Conservation (phyloP, 23 red algal species). For the Gracilaria domingensis region DNA sequence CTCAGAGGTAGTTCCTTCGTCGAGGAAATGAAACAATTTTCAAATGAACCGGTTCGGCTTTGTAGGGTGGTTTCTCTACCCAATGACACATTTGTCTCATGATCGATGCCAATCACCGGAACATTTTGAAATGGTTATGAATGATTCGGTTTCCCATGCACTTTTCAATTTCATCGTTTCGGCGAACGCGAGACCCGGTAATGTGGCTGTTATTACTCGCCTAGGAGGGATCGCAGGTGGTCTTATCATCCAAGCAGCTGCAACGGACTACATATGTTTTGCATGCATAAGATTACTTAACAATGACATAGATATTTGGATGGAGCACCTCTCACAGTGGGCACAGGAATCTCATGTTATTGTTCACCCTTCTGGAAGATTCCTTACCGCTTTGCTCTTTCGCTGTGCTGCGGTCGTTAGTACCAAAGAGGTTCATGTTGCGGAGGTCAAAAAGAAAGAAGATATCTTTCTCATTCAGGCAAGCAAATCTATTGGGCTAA, state of each 20-base stretch:
- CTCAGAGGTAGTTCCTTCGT: constrained; percentile 79
- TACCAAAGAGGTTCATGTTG: constrained; percentile 75
- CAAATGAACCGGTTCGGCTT: constrained; percentile 19
- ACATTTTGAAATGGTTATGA: constrained; percentile 22
- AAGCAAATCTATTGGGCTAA: constrained; percentile 75
- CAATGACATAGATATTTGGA: constrained; percentile 71
- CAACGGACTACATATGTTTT: constrained; percentile 14
- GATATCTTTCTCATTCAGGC: constrained; percentile 84
- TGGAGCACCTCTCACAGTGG: constrained; percentile 88
- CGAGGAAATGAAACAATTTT: background rate
- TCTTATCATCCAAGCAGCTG: constrained; percentile 61
- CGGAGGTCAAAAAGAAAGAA: constrained; percentile 60
- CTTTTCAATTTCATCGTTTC: constrained; percentile 60
- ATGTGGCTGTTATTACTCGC: constrained; percentile 66
- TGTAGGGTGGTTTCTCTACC: constrained; percentile 82
- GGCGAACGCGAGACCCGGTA: constrained; percentile 70
- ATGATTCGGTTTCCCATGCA: constrained; percentile 7
- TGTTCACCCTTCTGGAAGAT: constrained; percentile 60
- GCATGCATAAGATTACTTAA: no score
- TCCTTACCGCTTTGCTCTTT: constrained; percentile 85
- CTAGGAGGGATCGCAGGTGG: constrained; percentile 49
- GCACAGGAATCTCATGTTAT: constrained; percentile 72
- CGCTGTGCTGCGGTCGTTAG: constrained; percentile 85
- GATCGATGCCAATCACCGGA: constrained; percentile 49
- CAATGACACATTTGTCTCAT: constrained; percentile 8